Evolutionary conservation across 805 yeast species (phyloP).

Genomic region (Schwanniomyces vanrijiae): DNA sequence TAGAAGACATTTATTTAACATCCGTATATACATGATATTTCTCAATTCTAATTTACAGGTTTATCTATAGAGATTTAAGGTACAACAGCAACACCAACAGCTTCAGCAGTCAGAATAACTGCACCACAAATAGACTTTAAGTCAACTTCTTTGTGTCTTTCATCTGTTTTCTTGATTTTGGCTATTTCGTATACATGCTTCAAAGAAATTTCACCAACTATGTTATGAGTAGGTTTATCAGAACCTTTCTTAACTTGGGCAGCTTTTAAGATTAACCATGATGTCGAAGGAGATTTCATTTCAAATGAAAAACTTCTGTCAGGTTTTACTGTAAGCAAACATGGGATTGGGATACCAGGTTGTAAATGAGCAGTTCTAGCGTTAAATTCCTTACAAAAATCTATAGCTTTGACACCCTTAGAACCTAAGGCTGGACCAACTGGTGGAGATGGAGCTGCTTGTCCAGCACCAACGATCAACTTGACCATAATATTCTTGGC

Average conservation of each 20-base stretch:
- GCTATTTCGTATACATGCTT: constrained; percentile 96
- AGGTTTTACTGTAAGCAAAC: constrained; percentile 80
- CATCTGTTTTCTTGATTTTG: constrained; percentile 85
- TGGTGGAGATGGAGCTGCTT: constrained; percentile 98
- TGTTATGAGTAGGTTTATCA: constrained; percentile 58
- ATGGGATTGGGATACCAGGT: constrained; percentile 91
- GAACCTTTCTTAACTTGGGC: constrained; percentile 81
- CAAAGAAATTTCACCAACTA: constrained; percentile 66
- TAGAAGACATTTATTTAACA: constrained; percentile 1
- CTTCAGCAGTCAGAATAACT: constrained; percentile 83
- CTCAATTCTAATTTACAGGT: constrained; percentile 1
- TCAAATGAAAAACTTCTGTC: constrained; percentile 88
- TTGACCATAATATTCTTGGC: constrained; percentile 73
- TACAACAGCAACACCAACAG: constrained; percentile 82
- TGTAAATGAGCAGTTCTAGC: constrained; percentile 88
- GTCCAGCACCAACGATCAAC: constrained; percentile 93
- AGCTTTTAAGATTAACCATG: constrained; percentile 80
- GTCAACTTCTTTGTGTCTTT: constrained; percentile 67
- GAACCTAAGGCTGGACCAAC: constrained; percentile 99
- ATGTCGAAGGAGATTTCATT: constrained; percentile 87
- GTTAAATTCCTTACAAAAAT: constrained; percentile 96
- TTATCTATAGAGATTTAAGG: constrained; percentile 37
- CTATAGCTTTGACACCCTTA: constrained; percentile 97
- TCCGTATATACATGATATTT: constrained; percentile 1
- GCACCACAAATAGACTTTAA: constrained; percentile 78